These are phyloP conservation scores for Onygenales sp. DNA, from an alignment of 2,329 filamentous ascomycete species.

Conservation along the genomic window DNA sequence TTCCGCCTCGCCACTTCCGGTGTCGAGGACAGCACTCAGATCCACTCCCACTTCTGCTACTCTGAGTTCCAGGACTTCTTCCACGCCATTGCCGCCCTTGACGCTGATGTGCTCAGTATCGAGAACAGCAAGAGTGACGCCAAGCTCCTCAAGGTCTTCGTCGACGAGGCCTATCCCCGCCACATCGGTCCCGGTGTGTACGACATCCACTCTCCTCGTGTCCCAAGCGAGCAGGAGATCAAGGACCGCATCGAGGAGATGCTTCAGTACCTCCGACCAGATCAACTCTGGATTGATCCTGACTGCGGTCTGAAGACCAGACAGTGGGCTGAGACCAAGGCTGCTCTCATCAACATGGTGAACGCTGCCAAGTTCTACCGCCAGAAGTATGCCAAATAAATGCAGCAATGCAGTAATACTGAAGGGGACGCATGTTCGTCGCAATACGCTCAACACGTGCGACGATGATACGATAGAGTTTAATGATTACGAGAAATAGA, in stretches of 20 bases:
- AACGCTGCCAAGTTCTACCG: conserved; percentile 97
- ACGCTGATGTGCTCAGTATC: conserved; percentile 96
- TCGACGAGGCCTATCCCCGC: conserved; percentile 91
- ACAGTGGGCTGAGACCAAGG: conserved; percentile 98
- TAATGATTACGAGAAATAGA: conserved; percentile 4
- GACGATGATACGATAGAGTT: neutral
- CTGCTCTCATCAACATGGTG: conserved; percentile 91
- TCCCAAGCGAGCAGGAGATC: conserved; percentile 96
- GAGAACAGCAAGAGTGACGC: conserved; percentile 99
- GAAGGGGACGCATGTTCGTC: neutral
- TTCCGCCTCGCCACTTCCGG: conserved; percentile 94
- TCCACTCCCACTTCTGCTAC: conserved; percentile 99
- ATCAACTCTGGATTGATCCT: conserved; percentile 99
- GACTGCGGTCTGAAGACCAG: conserved; percentile 99
- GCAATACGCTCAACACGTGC: conserved; percentile 6
- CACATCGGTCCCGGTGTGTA: conserved; percentile 99
- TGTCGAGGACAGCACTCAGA: conserved; percentile 92
- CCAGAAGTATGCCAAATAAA: conserved; percentile 64
- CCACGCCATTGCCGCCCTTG: conserved; percentile 96
- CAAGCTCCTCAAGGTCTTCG: conserved; percentile 97
- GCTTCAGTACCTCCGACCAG: conserved; percentile 91
- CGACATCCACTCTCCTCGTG: conserved; percentile 98
- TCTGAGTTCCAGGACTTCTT: conserved; percentile 99
- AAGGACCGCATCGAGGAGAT: conserved; percentile 96
- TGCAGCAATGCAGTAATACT: neutral